phyloP scores from a whole-genome alignment of 768 basidiomycete genomes.

The Phaeolepiota aurea region DNA sequence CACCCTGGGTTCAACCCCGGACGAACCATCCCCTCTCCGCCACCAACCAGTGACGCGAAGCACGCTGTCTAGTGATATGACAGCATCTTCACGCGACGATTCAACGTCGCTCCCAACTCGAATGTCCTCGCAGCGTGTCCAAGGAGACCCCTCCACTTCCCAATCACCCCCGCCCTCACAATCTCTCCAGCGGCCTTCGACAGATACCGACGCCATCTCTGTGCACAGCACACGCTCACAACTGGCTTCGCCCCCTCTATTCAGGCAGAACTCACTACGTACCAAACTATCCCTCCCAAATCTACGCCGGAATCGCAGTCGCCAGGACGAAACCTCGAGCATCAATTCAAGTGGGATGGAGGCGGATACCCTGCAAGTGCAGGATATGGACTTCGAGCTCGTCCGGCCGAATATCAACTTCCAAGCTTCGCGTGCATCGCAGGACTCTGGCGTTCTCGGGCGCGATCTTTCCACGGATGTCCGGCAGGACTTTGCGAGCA shows the following conservation, averaged over 20 bases:
- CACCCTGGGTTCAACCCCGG: conserved; percentile 18
- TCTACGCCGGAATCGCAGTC: conserved; percentile 38
- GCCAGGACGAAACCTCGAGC: conserved; percentile 25
- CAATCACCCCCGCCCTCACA: not conserved
- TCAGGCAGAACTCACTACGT: conserved; percentile 36
- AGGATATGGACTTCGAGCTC: conserved; percentile 79
- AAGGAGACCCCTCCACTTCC: not conserved
- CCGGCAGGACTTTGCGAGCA: conserved; percentile 11
- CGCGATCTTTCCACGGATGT: conserved; percentile 25
- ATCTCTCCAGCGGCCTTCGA: conserved; percentile 10
- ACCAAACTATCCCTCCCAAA: conserved; percentile 65
- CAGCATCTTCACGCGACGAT: not conserved
- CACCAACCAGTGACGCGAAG: conserved; percentile 5
- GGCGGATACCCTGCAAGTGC: conserved; percentile 59
- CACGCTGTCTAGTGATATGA: conserved; percentile 4
- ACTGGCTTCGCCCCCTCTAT: conserved; percentile 28
- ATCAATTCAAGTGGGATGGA: conserved; percentile 16
- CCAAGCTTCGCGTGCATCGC: conserved; percentile 34
- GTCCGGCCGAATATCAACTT: conserved; percentile 51
- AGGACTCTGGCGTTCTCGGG: conserved; percentile 41
- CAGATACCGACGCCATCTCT: conserved; percentile 17
- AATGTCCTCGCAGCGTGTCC: not conserved
- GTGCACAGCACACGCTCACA: conserved; percentile 26
- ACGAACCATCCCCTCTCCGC: conserved; percentile 8
- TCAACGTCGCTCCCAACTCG: not conserved